Conservation (phyloP, 495 filamentous ascomycete species). For the Pyrenula massariospora region DNA sequence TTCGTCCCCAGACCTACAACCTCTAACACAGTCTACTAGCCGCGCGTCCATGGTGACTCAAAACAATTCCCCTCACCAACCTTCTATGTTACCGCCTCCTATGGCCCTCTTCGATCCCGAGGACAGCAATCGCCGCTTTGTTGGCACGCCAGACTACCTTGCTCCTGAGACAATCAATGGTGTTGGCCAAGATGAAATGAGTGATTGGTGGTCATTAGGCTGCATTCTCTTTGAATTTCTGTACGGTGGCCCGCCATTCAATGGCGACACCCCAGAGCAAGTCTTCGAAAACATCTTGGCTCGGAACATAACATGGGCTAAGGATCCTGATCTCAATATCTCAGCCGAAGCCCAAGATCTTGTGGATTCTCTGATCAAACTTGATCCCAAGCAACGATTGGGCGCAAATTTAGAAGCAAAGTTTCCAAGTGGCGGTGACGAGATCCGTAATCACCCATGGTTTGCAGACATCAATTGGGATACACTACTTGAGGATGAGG, state of each 20-base stretch:
- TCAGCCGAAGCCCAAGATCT: constrained; percentile 84
- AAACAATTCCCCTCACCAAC: constrained; percentile 51
- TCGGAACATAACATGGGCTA: constrained; percentile 81
- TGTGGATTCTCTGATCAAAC: constrained; percentile 79
- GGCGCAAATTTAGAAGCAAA: constrained; percentile 76
- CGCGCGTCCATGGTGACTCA: constrained; percentile 25
- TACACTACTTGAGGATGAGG: constrained; percentile 78
- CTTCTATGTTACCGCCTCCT: constrained; percentile 79
- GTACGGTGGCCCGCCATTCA: constrained; percentile 87
- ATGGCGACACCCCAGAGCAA: constrained; percentile 78
- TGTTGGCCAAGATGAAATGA: constrained; percentile 88
- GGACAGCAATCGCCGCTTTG: constrained; percentile 85
- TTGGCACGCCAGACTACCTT: constrained; percentile 94
- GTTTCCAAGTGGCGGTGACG: constrained; percentile 68
- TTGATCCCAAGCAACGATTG: constrained; percentile 67
- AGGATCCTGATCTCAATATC: constrained; percentile 54
- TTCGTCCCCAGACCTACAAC: constrained; percentile 59
- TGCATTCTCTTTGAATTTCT: constrained; percentile 97
- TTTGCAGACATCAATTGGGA: constrained; percentile 84
- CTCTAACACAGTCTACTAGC: constrained; percentile 47
- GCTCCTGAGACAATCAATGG: constrained; percentile 95
- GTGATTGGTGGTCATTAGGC: constrained; percentile 98
- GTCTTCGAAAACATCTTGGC: constrained; percentile 95
- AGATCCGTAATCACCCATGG: constrained; percentile 84
- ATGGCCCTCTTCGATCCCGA: constrained; percentile 96